Evolutionary conservation across 163 green algal species (phyloP).

Genomic region (Chlorella variabilis): DNA sequence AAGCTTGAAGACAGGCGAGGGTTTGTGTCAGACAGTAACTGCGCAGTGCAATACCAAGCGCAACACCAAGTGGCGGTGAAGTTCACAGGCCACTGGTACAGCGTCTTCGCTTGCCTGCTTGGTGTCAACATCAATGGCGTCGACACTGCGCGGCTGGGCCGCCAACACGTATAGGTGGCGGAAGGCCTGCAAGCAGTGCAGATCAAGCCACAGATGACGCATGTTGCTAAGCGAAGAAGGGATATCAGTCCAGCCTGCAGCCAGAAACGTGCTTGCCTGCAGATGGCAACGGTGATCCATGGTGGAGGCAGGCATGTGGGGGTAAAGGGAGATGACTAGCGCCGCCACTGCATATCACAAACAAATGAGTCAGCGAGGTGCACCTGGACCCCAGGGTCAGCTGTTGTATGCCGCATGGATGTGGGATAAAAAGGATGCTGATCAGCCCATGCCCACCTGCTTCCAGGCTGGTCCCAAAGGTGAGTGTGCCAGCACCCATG

Average conservation of each 20-base stretch:
- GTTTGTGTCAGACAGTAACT: neutral
- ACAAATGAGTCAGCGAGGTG: neutral
- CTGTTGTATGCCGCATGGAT: no score
- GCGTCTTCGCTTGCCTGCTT: conserved; percentile 18
- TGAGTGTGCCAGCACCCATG: conserved; percentile 78
- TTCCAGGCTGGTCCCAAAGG: conserved; percentile 74
- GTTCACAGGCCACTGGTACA: no score
- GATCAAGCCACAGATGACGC: no score
- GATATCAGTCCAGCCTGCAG: no score
- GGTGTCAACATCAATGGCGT: conserved; percentile 86
- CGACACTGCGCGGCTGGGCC: conserved; percentile 75
- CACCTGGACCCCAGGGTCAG: no score
- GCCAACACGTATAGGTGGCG: conserved; percentile 96
- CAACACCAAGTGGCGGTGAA: no score
- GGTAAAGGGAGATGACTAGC: conserved; percentile 92
- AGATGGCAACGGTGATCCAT: conserved; percentile 92
- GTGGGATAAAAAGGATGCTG: no score
- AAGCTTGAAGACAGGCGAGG: no score
- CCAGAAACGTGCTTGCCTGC: conserved; percentile 68
- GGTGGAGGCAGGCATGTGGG: conserved; percentile 75
- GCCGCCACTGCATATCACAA: conserved; percentile 71
- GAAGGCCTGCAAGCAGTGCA: conserved; percentile 76
- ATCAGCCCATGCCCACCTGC: conserved; percentile 22
- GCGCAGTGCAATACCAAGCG: neutral
- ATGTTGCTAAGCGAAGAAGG: no score